Percentiles rank a stretch among this genome's conserved stretches.
phyloP scores from a whole-genome alignment of 768 basidiomycete species.

The Auricularia sp. region DNA sequence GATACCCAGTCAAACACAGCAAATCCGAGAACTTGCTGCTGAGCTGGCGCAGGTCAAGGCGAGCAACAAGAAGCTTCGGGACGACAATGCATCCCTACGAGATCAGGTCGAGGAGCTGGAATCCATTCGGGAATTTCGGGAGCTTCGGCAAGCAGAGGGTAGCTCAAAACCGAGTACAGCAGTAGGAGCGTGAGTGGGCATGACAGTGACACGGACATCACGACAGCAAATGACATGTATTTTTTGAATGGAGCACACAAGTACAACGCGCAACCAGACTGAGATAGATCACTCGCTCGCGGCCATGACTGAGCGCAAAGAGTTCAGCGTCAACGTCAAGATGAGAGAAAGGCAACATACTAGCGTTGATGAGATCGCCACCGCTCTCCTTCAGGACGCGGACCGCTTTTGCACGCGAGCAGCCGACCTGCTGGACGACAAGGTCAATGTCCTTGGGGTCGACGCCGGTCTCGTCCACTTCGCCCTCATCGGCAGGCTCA shows the following conservation, averaged over 20 bases:
- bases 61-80: slow-evolving; percentile 42
- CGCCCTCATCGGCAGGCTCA: slow-evolving; percentile 74
- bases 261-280: slow-evolving; percentile 10
- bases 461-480: slow-evolving; percentile 77
- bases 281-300: slow-evolving; percentile 62
- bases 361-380: slow-evolving; percentile 94
- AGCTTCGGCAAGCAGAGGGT: background rate
- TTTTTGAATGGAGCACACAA: slow-evolving; percentile 6
- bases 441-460: slow-evolving; percentile 93
- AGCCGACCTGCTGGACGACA: slow-evolving; percentile 82
- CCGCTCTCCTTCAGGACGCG: slow-evolving; percentile 82
- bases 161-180: too few relatives aligned
- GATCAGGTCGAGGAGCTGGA: slow-evolving; percentile 58
- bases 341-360: slow-evolving; percentile 40
- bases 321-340: slow-evolving; percentile 4
- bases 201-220: background rate
- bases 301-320: slow-evolving; percentile 65
- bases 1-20: slow-evolving; percentile 32
- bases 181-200: background rate
- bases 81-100: slow-evolving; percentile 46
- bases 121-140: slow-evolving; percentile 52
- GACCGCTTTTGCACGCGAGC: slow-evolving; percentile 86
- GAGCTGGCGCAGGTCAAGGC: slow-evolving; percentile 26
- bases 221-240: background rate
- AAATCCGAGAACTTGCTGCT: background rate